Conservation (phyloP, 2,329 filamentous ascomycete genomes). For the Aspergillus costaricaensis region DNA sequence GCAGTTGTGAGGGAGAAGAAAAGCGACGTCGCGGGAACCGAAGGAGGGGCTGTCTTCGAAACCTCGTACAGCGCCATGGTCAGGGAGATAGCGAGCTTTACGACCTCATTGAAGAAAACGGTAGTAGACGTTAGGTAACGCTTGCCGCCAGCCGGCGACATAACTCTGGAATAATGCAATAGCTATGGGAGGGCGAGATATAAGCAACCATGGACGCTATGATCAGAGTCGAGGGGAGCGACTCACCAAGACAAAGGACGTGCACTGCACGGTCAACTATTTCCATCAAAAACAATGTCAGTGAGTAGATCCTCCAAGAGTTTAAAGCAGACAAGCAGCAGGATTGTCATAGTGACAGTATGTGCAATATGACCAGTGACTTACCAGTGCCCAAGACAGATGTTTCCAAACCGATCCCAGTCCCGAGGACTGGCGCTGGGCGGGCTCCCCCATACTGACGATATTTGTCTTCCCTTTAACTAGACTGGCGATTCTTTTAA, state of each 20-base stretch:
- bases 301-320: slow-evolving; percentile 9
- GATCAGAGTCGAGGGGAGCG: not conserved
- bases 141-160: slow-evolving; percentile 80
- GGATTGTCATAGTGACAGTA: not conserved
- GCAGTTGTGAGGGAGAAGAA: slow-evolving; percentile 76
- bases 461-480: slow-evolving; percentile 15
- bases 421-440: slow-evolving; percentile 35
- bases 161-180: slow-evolving; percentile 91
- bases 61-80: slow-evolving; percentile 87
- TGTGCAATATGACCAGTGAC: slow-evolving; percentile 12
- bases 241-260: slow-evolving; percentile 47
- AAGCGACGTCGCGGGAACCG: slow-evolving; percentile 76
- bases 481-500: not conserved
- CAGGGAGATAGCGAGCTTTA: slow-evolving; percentile 84
- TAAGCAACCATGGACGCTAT: not conserved
- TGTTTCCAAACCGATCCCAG: slow-evolving; percentile 36
- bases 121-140: slow-evolving; percentile 93
- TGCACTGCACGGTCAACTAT: slow-evolving; percentile 48
- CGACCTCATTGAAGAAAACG: slow-evolving; percentile 87
- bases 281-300: slow-evolving; percentile 12
- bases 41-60: slow-evolving; percentile 73
- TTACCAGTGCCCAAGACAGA: slow-evolving; percentile 45
- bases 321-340: not conserved
- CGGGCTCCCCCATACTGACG: slow-evolving; percentile 36
- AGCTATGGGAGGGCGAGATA: slow-evolving; percentile 55